A percentile compares a stretch with the other conserved stretches of the same genome.
phyloP scores from a whole-genome alignment of 2,329 filamentous ascomycete genomes.

The Biscogniauxia sp. region DNA sequence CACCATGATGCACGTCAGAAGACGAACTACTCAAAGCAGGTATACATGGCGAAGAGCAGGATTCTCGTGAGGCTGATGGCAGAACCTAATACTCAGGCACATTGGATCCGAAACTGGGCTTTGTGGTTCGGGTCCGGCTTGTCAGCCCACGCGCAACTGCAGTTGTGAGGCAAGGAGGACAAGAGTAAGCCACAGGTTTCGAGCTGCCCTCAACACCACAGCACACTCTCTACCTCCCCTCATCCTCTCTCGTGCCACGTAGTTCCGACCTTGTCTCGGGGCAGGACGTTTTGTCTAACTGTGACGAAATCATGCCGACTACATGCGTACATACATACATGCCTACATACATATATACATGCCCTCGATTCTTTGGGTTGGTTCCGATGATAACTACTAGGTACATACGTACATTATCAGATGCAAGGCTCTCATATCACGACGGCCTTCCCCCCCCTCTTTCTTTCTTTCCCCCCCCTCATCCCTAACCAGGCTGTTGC shows the following conservation, averaged over 20 bases:
- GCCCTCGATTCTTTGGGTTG: background rate
- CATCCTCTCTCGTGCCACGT: background rate
- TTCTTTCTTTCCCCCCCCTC: constrained; percentile 10
- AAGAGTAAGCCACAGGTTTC: background rate
- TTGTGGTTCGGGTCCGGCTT: background rate
- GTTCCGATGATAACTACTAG: background rate
- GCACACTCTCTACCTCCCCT: background rate
- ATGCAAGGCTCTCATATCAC: background rate
- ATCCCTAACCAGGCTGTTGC: constrained; percentile 20
- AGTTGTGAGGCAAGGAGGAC: background rate
- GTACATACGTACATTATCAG: constrained; percentile 1
- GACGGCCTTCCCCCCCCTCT: constrained; percentile 2
- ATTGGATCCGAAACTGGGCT: background rate
- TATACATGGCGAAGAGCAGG: background rate
- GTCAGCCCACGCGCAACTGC: background rate
- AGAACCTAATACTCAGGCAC: background rate
- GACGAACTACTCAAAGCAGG: background rate
- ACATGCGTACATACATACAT: background rate
- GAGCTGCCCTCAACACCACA: background rate
- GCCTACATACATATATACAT: background rate
- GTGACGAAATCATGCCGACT: background rate
- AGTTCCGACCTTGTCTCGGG: background rate
- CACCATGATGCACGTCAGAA: background rate
- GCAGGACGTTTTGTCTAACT: background rate
- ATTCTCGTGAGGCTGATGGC: background rate